These are phyloP conservation scores for Epichloe baconii DNA, from an alignment of 2,329 filamentous ascomycete species.

Conservation along the genomic window DNA sequence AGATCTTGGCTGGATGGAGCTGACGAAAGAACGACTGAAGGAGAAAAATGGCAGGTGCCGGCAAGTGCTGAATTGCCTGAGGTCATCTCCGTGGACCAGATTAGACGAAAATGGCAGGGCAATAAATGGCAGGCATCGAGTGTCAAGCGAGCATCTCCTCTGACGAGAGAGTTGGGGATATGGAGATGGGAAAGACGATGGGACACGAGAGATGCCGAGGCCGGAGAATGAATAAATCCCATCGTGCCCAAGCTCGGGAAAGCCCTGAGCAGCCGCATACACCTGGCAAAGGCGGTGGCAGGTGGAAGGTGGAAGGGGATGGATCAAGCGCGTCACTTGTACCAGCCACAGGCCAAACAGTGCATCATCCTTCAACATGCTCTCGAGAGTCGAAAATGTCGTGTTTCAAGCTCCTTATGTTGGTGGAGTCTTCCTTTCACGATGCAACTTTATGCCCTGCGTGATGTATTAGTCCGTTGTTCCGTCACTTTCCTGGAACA, in stretches of 20 bases:
- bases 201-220: slow-evolving; percentile 4
- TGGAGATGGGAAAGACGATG: slow-evolving; percentile 4
- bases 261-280: slow-evolving; percentile 5
- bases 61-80: slow-evolving; percentile 13
- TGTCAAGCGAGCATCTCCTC: slow-evolving; percentile 6
- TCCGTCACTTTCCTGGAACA: background rate
- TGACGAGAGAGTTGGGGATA: background rate
- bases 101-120: slow-evolving; percentile 11
- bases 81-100: slow-evolving; percentile 4
- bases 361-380: background rate
- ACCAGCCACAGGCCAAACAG: background rate
- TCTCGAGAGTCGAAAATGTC: background rate
- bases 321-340: background rate
- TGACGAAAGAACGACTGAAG: slow-evolving; percentile 5
- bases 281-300: slow-evolving; percentile 3
- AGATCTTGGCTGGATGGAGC: background rate
- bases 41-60: slow-evolving; percentile 11
- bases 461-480: too few relatives aligned
- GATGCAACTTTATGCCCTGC: too few relatives aligned
- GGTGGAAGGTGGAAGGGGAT: slow-evolving; percentile 1
- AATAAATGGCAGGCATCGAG: slow-evolving; percentile 13
- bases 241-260: background rate
- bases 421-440: background rate
- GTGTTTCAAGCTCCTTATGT: background rate
- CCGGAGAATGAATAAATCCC: background rate